Base-by-base conservation (phyloP, 176 grass and related monocot genomes). In the Oryza glaberrima region DNA sequence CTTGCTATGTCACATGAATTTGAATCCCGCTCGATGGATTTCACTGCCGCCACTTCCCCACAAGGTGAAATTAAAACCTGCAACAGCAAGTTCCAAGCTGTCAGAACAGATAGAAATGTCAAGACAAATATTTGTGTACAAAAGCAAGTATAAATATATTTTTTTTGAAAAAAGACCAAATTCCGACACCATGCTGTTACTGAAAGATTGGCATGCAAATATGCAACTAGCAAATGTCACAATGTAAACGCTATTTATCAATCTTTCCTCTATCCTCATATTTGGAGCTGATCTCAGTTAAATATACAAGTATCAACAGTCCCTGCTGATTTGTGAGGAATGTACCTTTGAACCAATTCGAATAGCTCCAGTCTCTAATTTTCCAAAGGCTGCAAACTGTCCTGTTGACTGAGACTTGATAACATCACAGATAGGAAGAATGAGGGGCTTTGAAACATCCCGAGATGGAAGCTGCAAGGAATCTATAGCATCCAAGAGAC, bases 391-490 rank as follows among this genome's bases (percentile, higher is more conserved):
- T 72, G 91, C 89, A 72, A 89, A 81, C 80, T 95, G 93, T 67
- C 96, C 93, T 83, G 92, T 98, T 67, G 87, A 80, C 30, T 91
- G 94, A 77, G 85, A 88, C 73, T 84, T 94, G 78, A 98, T 92
- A 85, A 98, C 89, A 90, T 98, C 96, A 88, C 96, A 98, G 72
- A 98, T 98, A 82, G 96, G 96, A 81, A 98, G 83, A 88, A 98
- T 92, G 46, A 98, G 89, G 48, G 96, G 91, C 81, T 95, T 95
- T 68, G 89, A 94, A 81, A 98, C 77, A 93, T 98, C 93, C 69
- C 96, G 84, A 86, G 86, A 83, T 79, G 96, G 96, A 88, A 89
- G 91, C 48, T 89, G 83, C 38, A 98, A 75, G 25, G 88, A 94
- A 82, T 98, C 89, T 87, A 98, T 92, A 69, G 93, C 93, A 90